Conservation (phyloP, 768 basidiomycete species). For the Lactarius vividus region DNA sequence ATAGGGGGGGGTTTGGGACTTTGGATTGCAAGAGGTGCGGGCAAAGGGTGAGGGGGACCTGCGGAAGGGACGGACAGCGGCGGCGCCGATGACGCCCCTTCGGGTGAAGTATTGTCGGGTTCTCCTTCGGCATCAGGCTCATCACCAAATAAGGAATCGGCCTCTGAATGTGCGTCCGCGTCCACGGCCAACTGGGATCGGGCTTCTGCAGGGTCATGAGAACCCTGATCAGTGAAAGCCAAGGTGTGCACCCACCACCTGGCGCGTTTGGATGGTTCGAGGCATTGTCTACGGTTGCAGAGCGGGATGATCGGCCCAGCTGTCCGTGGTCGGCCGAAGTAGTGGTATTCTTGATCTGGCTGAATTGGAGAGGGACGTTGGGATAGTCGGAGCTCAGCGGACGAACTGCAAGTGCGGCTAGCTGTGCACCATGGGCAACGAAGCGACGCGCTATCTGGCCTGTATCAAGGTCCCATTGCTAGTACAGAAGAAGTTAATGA, state of each 20-base stretch:
- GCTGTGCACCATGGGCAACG: constrained; percentile 78
- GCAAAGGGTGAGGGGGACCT: constrained; percentile 20
- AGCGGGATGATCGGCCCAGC: constrained; percentile 2
- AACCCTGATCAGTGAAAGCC: constrained; percentile 2
- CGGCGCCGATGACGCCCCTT: constrained; percentile 9
- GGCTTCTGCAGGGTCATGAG: constrained; percentile 13
- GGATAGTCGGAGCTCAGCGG: constrained; percentile 47
- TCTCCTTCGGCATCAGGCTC: constrained; percentile 66
- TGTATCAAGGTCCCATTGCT: constrained; percentile 99
- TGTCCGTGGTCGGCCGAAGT: constrained; percentile 12
- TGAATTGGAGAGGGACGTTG: constrained; percentile 29
- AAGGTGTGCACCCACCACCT: constrained; percentile 8
- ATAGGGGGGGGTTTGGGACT: constrained; percentile 69
- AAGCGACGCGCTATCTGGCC: constrained; percentile 77
- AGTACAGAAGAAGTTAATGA: constrained; percentile 17
- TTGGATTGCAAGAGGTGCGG: constrained; percentile 24
- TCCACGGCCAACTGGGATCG: constrained; percentile 28
- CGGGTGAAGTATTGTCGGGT: constrained; percentile 29
- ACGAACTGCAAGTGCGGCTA: constrained; percentile 75
- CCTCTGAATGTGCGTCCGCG: constrained; percentile 70
- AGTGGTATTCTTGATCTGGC: constrained; percentile 15
- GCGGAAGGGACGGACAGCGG: constrained; percentile 21
- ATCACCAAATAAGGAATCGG: constrained; percentile 88
- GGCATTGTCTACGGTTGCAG: constrained; percentile 10
- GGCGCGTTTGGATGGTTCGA: not conserved